phyloP scores from a whole-genome alignment of 768 basidiomycete species.

The Xerocomellus amylosporus region DNA sequence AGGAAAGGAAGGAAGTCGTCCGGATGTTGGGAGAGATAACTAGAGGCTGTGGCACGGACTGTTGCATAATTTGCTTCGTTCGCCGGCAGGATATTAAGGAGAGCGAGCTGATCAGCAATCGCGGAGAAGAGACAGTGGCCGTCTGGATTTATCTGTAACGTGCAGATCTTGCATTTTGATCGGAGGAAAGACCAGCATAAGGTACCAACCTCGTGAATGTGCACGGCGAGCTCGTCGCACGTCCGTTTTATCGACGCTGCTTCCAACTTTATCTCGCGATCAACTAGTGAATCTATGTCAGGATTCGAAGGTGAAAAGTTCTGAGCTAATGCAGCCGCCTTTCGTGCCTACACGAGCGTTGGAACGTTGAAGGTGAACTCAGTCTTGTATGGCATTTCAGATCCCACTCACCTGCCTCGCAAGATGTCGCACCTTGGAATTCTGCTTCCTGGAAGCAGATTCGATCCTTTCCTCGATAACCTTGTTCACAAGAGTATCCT shows the following conservation, averaged over 20 bases:
- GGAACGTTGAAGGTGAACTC: conserved; percentile 1
- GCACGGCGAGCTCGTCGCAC: conserved; percentile 63
- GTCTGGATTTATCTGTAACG: conserved; percentile 84
- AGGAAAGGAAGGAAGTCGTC: conserved; percentile 95
- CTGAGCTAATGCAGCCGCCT: conserved; percentile 62
- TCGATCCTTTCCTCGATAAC: conserved; percentile 15
- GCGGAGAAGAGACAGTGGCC: conserved; percentile 97
- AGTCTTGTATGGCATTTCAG: background rate
- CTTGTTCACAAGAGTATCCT: conserved; percentile 34
- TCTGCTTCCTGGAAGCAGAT: conserved; percentile 42
- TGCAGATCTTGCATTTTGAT: background rate
- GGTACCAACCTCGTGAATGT: conserved; percentile 58
- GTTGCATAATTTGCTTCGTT: conserved; percentile 56
- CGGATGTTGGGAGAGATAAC: conserved; percentile 77
- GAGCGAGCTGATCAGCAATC: conserved; percentile 82
- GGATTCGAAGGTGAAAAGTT: conserved; percentile 51
- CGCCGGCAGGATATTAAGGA: conserved; percentile 64
- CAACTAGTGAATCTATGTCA: conserved; percentile 55
- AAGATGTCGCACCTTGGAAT: conserved; percentile 60
- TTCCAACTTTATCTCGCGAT: conserved; percentile 67
- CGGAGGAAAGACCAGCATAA: background rate
- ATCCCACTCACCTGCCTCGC: conserved; percentile 62
- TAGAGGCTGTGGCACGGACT: conserved; percentile 67
- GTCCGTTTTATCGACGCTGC: conserved; percentile 58
- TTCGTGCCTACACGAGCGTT: conserved; percentile 54